phyloP scores from a whole-genome alignment of 2,329 filamentous ascomycete genomes.

The Atkinsonella texensis region DNA sequence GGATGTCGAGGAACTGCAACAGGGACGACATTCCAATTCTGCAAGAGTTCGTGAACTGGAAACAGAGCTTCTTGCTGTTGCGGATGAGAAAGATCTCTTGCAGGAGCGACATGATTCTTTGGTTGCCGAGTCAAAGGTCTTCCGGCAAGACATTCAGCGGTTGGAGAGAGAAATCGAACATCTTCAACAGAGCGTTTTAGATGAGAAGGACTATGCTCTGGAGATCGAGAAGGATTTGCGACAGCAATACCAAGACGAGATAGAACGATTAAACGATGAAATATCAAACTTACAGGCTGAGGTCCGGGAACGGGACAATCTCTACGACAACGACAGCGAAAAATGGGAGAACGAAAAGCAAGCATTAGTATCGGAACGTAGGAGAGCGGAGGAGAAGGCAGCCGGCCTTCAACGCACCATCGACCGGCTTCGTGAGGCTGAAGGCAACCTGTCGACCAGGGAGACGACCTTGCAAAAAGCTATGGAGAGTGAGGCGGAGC shows the following conservation, averaged over 20 bases:
- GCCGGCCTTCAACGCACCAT: constrained; percentile 58
- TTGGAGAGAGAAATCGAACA: constrained; percentile 34
- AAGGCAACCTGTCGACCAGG: constrained; percentile 55
- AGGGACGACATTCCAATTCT: constrained; percentile 24
- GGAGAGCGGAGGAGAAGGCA: constrained; percentile 56
- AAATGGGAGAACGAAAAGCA: constrained; percentile 57
- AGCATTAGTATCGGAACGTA: constrained; percentile 51
- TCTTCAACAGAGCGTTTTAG: constrained; percentile 35
- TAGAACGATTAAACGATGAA: constrained; percentile 42
- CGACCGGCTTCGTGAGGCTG: constrained; percentile 54
- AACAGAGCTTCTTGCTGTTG: constrained; percentile 45
- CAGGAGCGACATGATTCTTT: constrained; percentile 58
- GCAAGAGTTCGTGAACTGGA: constrained; percentile 43
- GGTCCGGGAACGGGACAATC: constrained; percentile 56
- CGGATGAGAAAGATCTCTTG: constrained; percentile 56
- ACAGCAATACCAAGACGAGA: constrained; percentile 30
- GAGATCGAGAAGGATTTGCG: constrained; percentile 49
- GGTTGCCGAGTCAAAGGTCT: constrained; percentile 50
- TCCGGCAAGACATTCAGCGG: constrained; percentile 50
- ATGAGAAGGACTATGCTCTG: constrained; percentile 44
- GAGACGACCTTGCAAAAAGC: constrained; percentile 56
- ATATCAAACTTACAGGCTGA: constrained; percentile 52
- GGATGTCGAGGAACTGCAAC: constrained; percentile 18
- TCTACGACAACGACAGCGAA: constrained; percentile 59
- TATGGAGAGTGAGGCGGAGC: constrained; percentile 57